Evolutionary conservation across 2,329 filamentous ascomycete species (phyloP).

Genomic region (Fusarium sp.): DNA sequence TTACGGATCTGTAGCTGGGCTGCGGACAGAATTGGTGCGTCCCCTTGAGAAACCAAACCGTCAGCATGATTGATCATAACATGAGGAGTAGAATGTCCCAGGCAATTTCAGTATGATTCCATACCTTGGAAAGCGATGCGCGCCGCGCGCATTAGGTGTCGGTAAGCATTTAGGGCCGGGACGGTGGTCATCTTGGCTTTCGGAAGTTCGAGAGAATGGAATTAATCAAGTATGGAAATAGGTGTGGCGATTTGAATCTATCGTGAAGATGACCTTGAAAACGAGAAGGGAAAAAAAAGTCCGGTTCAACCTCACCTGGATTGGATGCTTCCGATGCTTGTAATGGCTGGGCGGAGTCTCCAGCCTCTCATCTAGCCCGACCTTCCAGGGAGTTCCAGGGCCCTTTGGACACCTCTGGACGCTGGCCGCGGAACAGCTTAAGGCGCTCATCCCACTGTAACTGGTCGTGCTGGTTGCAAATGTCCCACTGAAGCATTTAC

Average conservation of each 20-base stretch:
- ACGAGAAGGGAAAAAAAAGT: conserved; percentile 29
- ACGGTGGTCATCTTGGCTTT: conserved; percentile 32
- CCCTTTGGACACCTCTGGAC: background rate
- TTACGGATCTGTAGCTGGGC: conserved; percentile 78
- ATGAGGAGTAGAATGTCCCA: background rate
- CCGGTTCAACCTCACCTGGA: background rate
- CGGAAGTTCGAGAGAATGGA: background rate
- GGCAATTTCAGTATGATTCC: conserved; percentile 5
- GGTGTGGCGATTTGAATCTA: background rate
- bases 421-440: background rate
- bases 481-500: conserved; percentile 29
- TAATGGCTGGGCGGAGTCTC: background rate
- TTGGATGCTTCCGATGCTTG: background rate
- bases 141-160: conserved; percentile 82
- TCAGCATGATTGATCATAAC: background rate
- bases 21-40: conserved; percentile 73
- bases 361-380: background rate
- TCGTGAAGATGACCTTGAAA: conserved; percentile 7
- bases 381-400: background rate
- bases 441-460: conserved; percentile 9
- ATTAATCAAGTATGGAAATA: background rate
- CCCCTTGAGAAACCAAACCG: conserved; percentile 64
- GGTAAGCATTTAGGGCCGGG: conserved; percentile 82
- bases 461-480: background rate
- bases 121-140: conserved; percentile 85